Conservation (phyloP, 2,329 filamentous ascomycete species). For the Ophiocordyceps camponoti-floridani region DNA sequence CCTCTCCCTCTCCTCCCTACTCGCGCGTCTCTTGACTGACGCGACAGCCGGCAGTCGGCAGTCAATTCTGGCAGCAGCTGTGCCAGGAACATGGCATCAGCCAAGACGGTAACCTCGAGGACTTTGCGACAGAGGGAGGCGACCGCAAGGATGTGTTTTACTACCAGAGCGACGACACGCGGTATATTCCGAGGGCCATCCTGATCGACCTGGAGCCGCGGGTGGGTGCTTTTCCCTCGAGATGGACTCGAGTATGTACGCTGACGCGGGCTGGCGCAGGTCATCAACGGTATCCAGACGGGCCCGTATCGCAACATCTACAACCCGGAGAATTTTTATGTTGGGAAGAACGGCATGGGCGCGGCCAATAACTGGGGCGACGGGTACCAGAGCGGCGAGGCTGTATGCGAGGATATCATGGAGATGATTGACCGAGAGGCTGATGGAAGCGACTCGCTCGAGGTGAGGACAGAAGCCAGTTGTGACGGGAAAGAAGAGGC, state of each 20-base stretch:
- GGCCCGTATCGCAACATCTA: slow-evolving; percentile 97
- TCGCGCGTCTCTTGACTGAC: neutral
- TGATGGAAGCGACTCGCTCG: slow-evolving; percentile 90
- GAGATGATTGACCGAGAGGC: slow-evolving; percentile 99
- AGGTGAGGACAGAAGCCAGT: slow-evolving; percentile 30
- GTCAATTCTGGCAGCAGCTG: slow-evolving; percentile 97
- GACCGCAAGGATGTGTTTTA: slow-evolving; percentile 99
- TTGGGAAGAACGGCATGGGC: slow-evolving; percentile 82
- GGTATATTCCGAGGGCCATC: slow-evolving; percentile 94
- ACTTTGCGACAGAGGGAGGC: slow-evolving; percentile 93
- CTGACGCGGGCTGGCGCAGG: slow-evolving; percentile 18
- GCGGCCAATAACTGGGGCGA: slow-evolving; percentile 98
- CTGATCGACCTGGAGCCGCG: slow-evolving; percentile 87
- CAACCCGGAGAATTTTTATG: slow-evolving; percentile 98
- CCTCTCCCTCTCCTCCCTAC: neutral
- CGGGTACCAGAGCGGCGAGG: slow-evolving; percentile 83
- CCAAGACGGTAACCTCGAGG: slow-evolving; percentile 89
- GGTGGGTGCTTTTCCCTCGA: slow-evolving; percentile 22
- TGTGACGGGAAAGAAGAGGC: neutral
- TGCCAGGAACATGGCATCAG: slow-evolving; percentile 97
- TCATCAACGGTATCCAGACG: slow-evolving; percentile 82
- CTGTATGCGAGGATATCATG: slow-evolving; percentile 89
- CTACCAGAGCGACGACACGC: slow-evolving; percentile 97
- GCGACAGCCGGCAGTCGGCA: slow-evolving; percentile 47
- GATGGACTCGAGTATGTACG: no score